phyloP scores from a whole-genome alignment of 805 yeast genomes.

The Metschnikowia reukaufii region DNA sequence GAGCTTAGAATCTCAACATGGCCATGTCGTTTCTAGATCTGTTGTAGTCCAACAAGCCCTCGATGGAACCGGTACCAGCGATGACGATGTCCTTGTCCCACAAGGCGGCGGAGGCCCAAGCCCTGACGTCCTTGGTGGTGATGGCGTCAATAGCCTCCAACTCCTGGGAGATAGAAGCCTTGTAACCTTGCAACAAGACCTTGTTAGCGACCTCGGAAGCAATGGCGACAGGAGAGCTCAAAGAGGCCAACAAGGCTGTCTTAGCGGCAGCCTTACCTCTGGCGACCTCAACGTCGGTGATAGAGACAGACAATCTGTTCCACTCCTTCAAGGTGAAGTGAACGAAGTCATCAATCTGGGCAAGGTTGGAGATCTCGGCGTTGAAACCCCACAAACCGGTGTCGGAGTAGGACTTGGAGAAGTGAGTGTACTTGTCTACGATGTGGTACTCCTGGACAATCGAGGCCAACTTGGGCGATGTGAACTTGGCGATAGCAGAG shows the following conservation, averaged over 20 bases:
- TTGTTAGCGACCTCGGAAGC: conserved; percentile 59
- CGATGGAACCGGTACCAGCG: conserved; percentile 84
- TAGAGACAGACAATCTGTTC: conserved; percentile 77
- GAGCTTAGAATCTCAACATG: conserved; percentile 66
- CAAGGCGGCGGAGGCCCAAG: conserved; percentile 73
- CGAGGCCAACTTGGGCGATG: conserved; percentile 69
- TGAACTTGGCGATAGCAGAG: conserved; percentile 49
- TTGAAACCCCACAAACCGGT: conserved; percentile 84
- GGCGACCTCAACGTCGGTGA: conserved; percentile 74
- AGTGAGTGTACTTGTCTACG: conserved; percentile 70
- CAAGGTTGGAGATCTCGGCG: conserved; percentile 61
- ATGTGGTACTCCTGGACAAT: conserved; percentile 70
- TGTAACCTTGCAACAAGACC: conserved; percentile 60
- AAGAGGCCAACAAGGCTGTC: conserved; percentile 54
- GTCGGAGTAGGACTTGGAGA: conserved; percentile 70
- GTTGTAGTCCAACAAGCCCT: conserved; percentile 78
- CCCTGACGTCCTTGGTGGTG: conserved; percentile 55
- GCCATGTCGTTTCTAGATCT: conserved; percentile 89
- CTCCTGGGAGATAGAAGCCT: conserved; percentile 59
- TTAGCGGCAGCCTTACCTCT: conserved; percentile 75
- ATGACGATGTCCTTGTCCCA: conserved; percentile 85
- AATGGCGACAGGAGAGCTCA: conserved; percentile 50
- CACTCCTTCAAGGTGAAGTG: conserved; percentile 84
- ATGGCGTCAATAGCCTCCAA: conserved; percentile 64
- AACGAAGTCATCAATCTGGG: conserved; percentile 67